A percentile compares a stretch with the other conserved stretches of the same genome.
Conservation (phyloP, 192 early-diverging fungal genomes). For the Chytriomyces sp. region DNA sequence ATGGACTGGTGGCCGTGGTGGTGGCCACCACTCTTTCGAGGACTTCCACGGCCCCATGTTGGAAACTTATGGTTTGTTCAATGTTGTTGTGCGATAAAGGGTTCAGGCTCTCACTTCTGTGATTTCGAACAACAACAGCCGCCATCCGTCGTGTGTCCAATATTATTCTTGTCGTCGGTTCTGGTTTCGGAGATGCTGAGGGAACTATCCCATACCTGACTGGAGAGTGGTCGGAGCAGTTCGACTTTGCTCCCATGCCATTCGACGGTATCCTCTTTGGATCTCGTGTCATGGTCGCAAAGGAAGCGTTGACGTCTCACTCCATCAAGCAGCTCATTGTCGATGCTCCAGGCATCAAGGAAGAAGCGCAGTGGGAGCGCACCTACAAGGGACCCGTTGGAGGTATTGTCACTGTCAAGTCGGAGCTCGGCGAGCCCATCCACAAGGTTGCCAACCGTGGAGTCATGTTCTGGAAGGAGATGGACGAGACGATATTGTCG, state of each 20-base stretch:
- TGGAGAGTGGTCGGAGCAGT: slow-evolving; percentile 84
- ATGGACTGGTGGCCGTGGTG: slow-evolving; percentile 96
- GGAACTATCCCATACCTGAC: slow-evolving; percentile 90
- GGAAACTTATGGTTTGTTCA: slow-evolving; percentile 65
- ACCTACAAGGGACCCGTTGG: slow-evolving; percentile 77
- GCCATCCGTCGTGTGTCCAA: slow-evolving; percentile 80
- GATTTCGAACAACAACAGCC: slow-evolving; percentile 41
- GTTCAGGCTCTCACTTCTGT: not conserved
- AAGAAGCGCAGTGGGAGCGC: slow-evolving; percentile 80
- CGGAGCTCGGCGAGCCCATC: slow-evolving; percentile 91
- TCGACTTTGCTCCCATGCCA: slow-evolving; percentile 89
- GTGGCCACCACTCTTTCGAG: slow-evolving; percentile 96
- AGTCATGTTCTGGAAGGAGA: slow-evolving; percentile 73
- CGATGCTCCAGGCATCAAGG: slow-evolving; percentile 74
- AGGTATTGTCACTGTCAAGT: slow-evolving; percentile 82
- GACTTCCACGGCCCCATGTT: slow-evolving; percentile 92
- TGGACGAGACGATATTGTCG: slow-evolving; percentile 78
- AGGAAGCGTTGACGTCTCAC: slow-evolving; percentile 77
- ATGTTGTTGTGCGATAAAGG: not conserved
- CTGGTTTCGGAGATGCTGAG: slow-evolving; percentile 84
- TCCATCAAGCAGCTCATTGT: slow-evolving; percentile 88
- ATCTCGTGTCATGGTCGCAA: slow-evolving; percentile 95
- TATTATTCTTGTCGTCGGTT: slow-evolving; percentile 85
- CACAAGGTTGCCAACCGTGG: slow-evolving; percentile 90
- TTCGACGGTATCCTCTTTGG: slow-evolving; percentile 93